Base-by-base conservation (phyloP, 176 grass and related monocot species). In the Hsuehochloa calcarea region DNA sequence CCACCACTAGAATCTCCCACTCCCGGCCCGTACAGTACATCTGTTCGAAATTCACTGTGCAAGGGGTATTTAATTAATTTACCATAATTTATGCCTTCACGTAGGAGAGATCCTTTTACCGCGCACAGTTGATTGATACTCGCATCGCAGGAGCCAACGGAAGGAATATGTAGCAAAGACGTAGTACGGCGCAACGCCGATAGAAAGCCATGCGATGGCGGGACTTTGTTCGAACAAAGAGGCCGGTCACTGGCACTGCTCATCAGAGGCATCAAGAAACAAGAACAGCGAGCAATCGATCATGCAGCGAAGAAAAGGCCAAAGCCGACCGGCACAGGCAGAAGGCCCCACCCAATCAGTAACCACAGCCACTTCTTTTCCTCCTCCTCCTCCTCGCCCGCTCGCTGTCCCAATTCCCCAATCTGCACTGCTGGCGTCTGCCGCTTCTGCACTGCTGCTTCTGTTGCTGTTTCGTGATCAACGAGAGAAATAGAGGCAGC, bases 211-310 rank as follows among this genome's bases (percentile, higher is more conserved):
- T 55, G 55, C 39, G 60, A 49, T 82, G 86, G 86, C 86, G 86
- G 79, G 79, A 81, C 60, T 66, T 43, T 38, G 70, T 92, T 92
- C 86, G 82, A 91, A 87, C 83, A 63, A 65, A 4, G 58, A 55
- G 6, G 25, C 15, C 37, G 13, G 9, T 9, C 44, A 9, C 44
- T 72, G 60, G 35, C 27, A 14, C 12, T 12, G 78, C 20, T 16
- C 6, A 72, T 71, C 10, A 15, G 29, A 22, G 19, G 59, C 38
- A 4, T 66, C 50, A 41, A 66, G 40, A 69, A 29, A 17, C 78
- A 44, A 10, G 40, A 81, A 70, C 52, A 63, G 71, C 37, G 29
- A 62, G 66, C 80, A 34, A 34, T 34, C 3, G 31, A 34, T 34
- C 31, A 54, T 52, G 80, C 80, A 70, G 64, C 52, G 54, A 22